phyloP scores from a whole-genome alignment of 1,284 basidiomycete genomes.

The Pyrrhoderma noxium region DNA sequence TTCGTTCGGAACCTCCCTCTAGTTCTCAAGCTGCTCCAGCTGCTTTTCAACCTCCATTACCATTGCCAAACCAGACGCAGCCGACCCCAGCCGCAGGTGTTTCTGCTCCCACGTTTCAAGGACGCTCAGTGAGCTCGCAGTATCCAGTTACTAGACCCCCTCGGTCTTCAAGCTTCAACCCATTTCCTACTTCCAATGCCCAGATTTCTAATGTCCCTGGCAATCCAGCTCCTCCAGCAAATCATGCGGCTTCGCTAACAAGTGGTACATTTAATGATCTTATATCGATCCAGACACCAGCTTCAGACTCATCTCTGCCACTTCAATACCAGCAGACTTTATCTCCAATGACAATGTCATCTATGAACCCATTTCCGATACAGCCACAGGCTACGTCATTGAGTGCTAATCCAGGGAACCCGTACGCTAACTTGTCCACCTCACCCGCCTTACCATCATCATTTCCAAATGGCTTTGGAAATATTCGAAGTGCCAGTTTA shows the following conservation, averaged over 20 bases:
- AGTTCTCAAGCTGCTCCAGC: neutral
- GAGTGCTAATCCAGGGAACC: neutral
- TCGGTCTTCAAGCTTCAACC: conserved; percentile 10
- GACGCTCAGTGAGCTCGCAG: conserved; percentile 4
- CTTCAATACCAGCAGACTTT: conserved; percentile 39
- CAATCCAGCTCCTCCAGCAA: conserved; percentile 13
- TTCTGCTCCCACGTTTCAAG: neutral
- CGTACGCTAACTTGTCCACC: conserved; percentile 11
- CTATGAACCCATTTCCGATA: neutral
- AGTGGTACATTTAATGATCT: conserved; percentile 33
- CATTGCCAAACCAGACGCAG: neutral
- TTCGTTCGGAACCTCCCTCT: conserved; percentile 7
- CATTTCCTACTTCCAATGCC: conserved; percentile 2
- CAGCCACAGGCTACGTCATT: neutral
- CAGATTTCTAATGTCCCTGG: neutral
- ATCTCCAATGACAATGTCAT: neutral
- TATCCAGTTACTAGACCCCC: neutral
- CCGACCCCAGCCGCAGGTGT: neutral
- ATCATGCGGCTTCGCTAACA: conserved; percentile 32
- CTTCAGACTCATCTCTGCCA: conserved; percentile 43
- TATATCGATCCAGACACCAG: conserved; percentile 38
- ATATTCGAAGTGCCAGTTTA: conserved; percentile 11
- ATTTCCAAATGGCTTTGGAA: neutral
- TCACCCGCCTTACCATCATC: conserved; percentile 1
- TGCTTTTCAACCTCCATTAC: neutral